Evolutionary conservation across 2,329 filamentous ascomycete species (phyloP), one percentile per base, ranked within the genome.

Genomic region (Simplicillium sp.): DNA sequence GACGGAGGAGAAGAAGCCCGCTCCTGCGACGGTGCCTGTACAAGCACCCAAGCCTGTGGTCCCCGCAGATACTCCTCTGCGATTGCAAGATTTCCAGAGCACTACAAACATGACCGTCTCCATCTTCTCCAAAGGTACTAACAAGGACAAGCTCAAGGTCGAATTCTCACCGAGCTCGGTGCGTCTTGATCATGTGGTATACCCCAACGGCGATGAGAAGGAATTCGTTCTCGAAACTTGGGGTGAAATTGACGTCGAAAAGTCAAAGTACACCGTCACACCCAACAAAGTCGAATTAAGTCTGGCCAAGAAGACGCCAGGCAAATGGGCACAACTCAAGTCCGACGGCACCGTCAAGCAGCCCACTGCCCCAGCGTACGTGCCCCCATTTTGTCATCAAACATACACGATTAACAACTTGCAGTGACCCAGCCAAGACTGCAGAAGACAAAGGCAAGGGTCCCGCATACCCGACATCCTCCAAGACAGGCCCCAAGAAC

Each of bases 381-480:
- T 25, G 9, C 20, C 20, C 6, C 20, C 5, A 5, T 25, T n/a
- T n/a, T n/a, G n/a, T n/a, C n/a, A n/a, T n/a, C n/a, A n/a, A n/a
- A n/a, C n/a, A n/a, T n/a, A n/a, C n/a, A n/a, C n/a, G 6, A 25
- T 9, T 25, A 25, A 25, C 20, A n/a, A 25, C 45, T 18, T 25
- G 36, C 39, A 11, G 17, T 34, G 11, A 33, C 16, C 14, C 29
- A 11, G 9, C 38, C 4, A 40, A 28, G 17, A 11, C 34, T 25
- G 14, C 40, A 6, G 20, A 28, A 3, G 12, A 42, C 37, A 41
- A 29, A 12, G 16, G 41, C 18, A 43, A 25, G 12, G 57, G 40
- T 13, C 84, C 83, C 0, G 63, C 71, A 0, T 96, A 97, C 57
- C 90, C 92, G 1, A 90, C 88, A 0, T 96, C 89, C 1, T 92